A percentile compares a stretch with the other conserved stretches of the same genome.
Evolutionary conservation across 805 yeast genomes (phyloP).

Genomic region (Lipomyces yamadae): DNA sequence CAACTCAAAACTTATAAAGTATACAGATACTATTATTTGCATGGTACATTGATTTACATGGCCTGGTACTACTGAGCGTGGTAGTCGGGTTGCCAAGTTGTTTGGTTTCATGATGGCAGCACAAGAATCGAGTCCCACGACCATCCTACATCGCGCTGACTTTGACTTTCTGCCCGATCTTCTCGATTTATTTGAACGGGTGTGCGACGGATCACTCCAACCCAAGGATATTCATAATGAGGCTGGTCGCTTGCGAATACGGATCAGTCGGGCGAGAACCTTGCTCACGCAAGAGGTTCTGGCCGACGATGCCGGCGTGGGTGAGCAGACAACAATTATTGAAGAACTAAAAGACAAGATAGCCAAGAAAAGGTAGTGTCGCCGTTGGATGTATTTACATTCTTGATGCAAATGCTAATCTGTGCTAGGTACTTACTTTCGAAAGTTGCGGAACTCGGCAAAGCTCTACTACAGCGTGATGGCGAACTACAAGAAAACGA

Average conservation of each 20-base stretch:
- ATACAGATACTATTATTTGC: not conserved
- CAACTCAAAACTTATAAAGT: not conserved
- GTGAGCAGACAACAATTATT: slow-evolving; percentile 18
- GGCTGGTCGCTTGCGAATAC: slow-evolving; percentile 27
- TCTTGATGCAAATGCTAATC: not conserved
- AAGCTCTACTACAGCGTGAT: slow-evolving; percentile 6
- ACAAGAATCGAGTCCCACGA: not conserved
- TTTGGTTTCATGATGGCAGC: slow-evolving; percentile 4
- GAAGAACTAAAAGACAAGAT: slow-evolving; percentile 10
- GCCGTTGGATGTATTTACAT: not conserved
- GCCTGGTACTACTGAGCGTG: not conserved
- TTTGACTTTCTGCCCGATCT: slow-evolving; percentile 33
- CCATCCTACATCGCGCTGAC: slow-evolving; percentile 21
- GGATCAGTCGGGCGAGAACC: slow-evolving; percentile 14
- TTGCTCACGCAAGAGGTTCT: slow-evolving; percentile 13
- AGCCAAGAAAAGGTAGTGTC: slow-evolving; percentile 16
- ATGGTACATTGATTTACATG: not conserved
- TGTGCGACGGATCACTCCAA: slow-evolving; percentile 21
- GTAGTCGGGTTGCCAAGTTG: not conserved
- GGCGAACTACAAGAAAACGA: slow-evolving; percentile 14
- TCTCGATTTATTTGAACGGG: slow-evolving; percentile 30
- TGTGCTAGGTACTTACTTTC: slow-evolving; percentile 8
- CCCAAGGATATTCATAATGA: slow-evolving; percentile 30
- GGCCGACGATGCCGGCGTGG: slow-evolving; percentile 6
- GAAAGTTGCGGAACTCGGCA: slow-evolving; percentile 7